Conservation (phyloP, 2,329 filamentous ascomycete genomes). For the Diaporthe australafricana region DNA sequence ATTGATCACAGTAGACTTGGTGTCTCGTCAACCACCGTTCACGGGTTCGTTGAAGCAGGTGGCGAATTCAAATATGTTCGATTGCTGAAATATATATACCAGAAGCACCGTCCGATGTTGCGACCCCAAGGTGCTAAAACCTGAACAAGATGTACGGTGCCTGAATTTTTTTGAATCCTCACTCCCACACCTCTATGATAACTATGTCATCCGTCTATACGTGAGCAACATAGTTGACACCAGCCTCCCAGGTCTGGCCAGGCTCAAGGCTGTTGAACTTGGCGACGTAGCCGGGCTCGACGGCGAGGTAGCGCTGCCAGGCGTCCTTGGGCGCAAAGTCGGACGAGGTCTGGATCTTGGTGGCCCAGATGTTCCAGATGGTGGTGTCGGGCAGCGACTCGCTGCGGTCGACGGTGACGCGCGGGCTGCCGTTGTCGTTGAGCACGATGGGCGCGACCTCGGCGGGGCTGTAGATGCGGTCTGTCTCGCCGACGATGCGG, state of each 20-base stretch:
- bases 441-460: conserved; percentile 21
- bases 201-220: no score
- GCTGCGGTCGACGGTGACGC: conserved; percentile 17
- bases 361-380: conserved; percentile 30
- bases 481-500: conserved; percentile 22
- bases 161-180: not conserved
- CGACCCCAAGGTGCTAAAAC: not conserved
- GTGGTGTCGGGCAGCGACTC: conserved; percentile 18
- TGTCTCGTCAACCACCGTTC: no score
- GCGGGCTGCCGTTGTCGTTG: not conserved
- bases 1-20: no score
- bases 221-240: conserved; percentile 19
- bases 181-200: no score
- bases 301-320: conserved; percentile 27
- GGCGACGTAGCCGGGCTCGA: conserved; percentile 22
- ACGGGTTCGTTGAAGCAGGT: no score
- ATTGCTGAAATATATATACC: not conserved
- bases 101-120: not conserved
- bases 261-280: conserved; percentile 18
- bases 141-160: no score
- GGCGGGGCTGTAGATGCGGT: conserved; percentile 27
- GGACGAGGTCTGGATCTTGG: conserved; percentile 1
- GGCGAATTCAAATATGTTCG: not conserved
- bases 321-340: conserved; percentile 29
- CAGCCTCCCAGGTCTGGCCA: conserved; percentile 16